Percentiles rank a stretch among this genome's conserved stretches.
These are phyloP conservation scores for Hemerocallis citrina DNA, from an alignment of 106 monocot species.

Conservation along the genomic window DNA sequence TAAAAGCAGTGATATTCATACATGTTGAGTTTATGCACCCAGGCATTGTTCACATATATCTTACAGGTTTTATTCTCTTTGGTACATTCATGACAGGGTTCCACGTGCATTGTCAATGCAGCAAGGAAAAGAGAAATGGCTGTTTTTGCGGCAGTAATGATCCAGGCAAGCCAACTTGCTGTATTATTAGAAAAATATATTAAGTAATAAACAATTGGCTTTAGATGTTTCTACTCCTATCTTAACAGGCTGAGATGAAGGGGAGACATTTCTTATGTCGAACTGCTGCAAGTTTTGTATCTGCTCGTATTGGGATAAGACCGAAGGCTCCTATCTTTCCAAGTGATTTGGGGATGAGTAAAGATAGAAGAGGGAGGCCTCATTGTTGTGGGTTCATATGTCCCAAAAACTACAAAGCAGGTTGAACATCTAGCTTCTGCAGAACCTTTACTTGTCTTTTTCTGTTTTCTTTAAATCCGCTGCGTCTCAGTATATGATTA, in stretches of 20 bases:
- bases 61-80: not conserved
- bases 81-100: conserved; percentile 49
- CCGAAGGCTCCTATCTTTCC: conserved; percentile 59
- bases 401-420: conserved; percentile 98
- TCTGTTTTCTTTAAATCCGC: not conserved
- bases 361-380: conserved; percentile 63
- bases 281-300: conserved; percentile 97
- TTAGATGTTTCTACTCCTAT: not conserved
- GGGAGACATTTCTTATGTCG: conserved; percentile 83
- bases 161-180: conserved; percentile 45
- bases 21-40: not conserved
- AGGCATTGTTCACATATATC: not conserved
- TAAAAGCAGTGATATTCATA: too few relatives aligned
- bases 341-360: conserved; percentile 38
- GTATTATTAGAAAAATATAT: too few relatives aligned
- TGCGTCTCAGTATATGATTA: not conserved
- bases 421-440: conserved; percentile 19
- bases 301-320: conserved; percentile 85
- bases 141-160: conserved; percentile 98
- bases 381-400: conserved; percentile 95
- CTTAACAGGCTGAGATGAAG: conserved; percentile 65
- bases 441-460: not conserved
- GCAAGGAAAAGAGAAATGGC: conserved; percentile 82
- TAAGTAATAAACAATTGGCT: too few relatives aligned
- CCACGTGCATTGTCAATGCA: conserved; percentile 88